Evolutionary conservation across 2,329 filamentous ascomycete genomes (phyloP), one percentile per base, ranked within the genome.

Genomic region (Fragosphaeria purpurea): DNA sequence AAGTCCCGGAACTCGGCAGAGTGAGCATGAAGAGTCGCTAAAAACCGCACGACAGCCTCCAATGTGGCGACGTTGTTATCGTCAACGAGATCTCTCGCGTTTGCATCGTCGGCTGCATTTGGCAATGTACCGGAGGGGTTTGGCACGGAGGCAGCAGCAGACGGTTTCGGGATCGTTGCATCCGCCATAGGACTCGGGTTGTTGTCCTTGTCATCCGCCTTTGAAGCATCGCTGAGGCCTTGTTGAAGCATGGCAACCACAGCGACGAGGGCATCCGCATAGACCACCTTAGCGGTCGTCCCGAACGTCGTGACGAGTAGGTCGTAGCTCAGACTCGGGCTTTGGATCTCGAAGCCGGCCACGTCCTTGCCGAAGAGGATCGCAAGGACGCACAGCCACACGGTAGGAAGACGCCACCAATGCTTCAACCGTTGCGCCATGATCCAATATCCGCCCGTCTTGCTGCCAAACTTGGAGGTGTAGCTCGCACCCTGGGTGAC

Each of bases 321-420:
- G 11, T 55, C 46, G 53, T 77, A 84, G 57, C 80, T 83, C 13
- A 86, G 46, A 1, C 42, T 22, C 22, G 32, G 43, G 6, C 33
- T 13, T 9, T 50, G 30, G 58, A 89, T 79, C 60, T 90, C 79
- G 58, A 90, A 77, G 46, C 79, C 79, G 2, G 82, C 82, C 44
- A 94, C 79, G 61, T 96, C 89, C 41, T 82, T 76, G 1, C 87
- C 89, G 61, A 98, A 95, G 3, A 98, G 67, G 30, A 97, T 85
- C 48, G 87, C 83, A 65, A 98, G 87, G 61, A 86, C 89, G 42
- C 93, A 83, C 0, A 85, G 82, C 93, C 93, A 97, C 32, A 97
- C 67, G 0, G 82, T 80, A 3, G 89, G 80, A 12, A 89, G 77
- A 60, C 87, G 83, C 91, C 93, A 98, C 82, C 90, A 96, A 59